Conservation (phyloP, 176 grass and related monocot genomes). For the Oryza nivara region DNA sequence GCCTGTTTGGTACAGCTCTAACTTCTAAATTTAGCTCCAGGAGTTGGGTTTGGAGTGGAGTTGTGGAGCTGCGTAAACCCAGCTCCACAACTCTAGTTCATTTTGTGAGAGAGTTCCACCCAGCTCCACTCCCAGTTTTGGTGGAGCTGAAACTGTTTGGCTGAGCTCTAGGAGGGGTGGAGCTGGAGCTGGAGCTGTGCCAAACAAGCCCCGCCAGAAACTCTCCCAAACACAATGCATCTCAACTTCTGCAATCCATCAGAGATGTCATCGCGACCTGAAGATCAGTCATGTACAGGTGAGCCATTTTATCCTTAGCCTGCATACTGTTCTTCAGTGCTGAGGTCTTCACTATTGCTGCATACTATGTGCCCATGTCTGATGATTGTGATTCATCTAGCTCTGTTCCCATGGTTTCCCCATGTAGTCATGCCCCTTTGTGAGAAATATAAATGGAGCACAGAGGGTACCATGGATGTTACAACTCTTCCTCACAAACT, state of each 20-base stretch:
- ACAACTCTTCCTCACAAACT: slow-evolving; percentile 60
- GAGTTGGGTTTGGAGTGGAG: too few species aligned
- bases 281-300: slow-evolving; percentile 43
- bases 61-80: too few species aligned
- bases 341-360: neutral
- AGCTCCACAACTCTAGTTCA: too few species aligned
- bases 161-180: too few species aligned
- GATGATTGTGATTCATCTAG: neutral
- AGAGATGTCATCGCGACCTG: neutral
- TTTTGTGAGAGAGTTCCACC: too few species aligned
- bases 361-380: neutral
- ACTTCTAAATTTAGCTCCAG: too few species aligned
- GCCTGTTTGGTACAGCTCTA: neutral
- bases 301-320: slow-evolving; percentile 42
- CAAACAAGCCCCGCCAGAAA: too few species aligned
- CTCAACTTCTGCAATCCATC: slow-evolving; percentile 49
- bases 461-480: slow-evolving; percentile 12
- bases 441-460: slow-evolving; percentile 7
- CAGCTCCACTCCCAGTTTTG: too few species aligned
- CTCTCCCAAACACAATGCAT: neutral
- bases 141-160: too few species aligned
- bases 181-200: too few species aligned
- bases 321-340: neutral
- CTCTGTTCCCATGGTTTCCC: neutral
- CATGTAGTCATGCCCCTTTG: neutral